A percentile compares a stretch with the other conserved stretches of the same genome.
Conservation (phyloP, 2,329 filamentous ascomycete species). For the Coleophoma crateriformis region DNA sequence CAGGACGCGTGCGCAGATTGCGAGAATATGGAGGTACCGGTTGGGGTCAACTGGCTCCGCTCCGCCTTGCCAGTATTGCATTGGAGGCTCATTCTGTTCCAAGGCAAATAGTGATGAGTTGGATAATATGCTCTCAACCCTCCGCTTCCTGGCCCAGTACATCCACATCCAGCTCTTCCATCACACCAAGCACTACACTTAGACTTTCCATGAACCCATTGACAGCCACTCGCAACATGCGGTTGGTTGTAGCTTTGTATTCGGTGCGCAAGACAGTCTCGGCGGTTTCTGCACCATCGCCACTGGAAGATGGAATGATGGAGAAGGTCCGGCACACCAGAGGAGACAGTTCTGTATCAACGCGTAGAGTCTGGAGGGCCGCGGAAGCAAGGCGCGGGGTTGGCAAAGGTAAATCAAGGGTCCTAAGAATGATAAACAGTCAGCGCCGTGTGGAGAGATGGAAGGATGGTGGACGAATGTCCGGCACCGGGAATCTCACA, state of each 20-base stretch:
- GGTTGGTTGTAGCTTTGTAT: slow-evolving; percentile 86
- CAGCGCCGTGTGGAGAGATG: slow-evolving; percentile 1
- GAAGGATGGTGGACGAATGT: slow-evolving; percentile 7
- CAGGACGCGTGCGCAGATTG: too few relatives aligned
- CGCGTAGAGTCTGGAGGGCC: slow-evolving; percentile 69
- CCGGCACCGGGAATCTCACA: slow-evolving; percentile 41
- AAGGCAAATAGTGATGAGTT: too few relatives aligned
- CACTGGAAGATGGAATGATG: slow-evolving; percentile 32
- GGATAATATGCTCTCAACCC: slow-evolving; percentile 1
- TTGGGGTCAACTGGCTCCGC: neutral
- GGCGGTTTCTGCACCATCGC: slow-evolving; percentile 10
- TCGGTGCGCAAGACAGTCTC: slow-evolving; percentile 61
- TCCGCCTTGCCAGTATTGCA: neutral
- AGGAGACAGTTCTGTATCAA: slow-evolving; percentile 85
- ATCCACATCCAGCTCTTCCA: slow-evolving; percentile 86
- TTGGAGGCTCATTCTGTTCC: too few relatives aligned
- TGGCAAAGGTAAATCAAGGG: slow-evolving; percentile 59
- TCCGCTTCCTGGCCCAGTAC: slow-evolving; percentile 46
- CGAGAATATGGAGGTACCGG: neutral
- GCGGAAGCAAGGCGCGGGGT: slow-evolving; percentile 70
- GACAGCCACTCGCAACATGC: slow-evolving; percentile 92
- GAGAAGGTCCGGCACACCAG: slow-evolving; percentile 70
- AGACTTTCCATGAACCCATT: slow-evolving; percentile 95
- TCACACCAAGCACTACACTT: slow-evolving; percentile 77
- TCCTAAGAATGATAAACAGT: slow-evolving; percentile 9